Base-by-base conservation (phyloP, 2,329 filamentous ascomycete genomes). In the Colletotrichum sp. region DNA sequence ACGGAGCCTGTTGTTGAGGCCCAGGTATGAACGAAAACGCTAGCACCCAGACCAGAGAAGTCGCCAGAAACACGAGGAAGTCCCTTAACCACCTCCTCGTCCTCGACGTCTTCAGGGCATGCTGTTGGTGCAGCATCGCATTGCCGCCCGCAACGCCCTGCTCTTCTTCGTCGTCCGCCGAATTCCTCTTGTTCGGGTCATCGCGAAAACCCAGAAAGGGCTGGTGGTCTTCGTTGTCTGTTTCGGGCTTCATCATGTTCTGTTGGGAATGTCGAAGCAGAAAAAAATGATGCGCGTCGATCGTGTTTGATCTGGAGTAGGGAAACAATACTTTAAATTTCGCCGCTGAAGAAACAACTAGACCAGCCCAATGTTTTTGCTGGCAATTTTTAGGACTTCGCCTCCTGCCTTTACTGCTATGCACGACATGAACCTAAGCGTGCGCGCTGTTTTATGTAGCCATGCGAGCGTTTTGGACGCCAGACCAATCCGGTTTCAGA, bases 41-140 rank as follows among this genome's bases (percentile, higher is more conserved):
- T 3, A 78, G 34, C 7, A 77, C 68, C 79, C 79, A 80, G 34
- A 81, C 65, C 8, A 80, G 64, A 4, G 80, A 81, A 10, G 79
- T 80, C 12, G 44, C 70, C 4, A 76, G 34, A 13, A 32, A 73
- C 5, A 76, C 74, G 9, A 66, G 21, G 5, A 55, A 32, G 49
- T 76, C 74, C 7, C 70, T 59, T 1, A 73, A n/a, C 18, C 68
- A 28, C 10, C 44, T 59, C 63, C 44, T n/a, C 6, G 16, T 63
- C 15, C 18, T 64, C 15, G 57, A 69, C n/a, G 57, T 26, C n/a
- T 60, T 68, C n/a, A 36, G 34, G 8, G 28, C 26, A 16, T 30
- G 59, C 9, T 69, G 62, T 13, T 52, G 32, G 8, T 44, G 67
- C 0, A 36, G 26, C 5, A 28, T 9, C 24, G 28, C 21, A 5